Base-by-base conservation (phyloP, 2,329 filamentous ascomycete genomes). In the Ceratocystis papillata region DNA sequence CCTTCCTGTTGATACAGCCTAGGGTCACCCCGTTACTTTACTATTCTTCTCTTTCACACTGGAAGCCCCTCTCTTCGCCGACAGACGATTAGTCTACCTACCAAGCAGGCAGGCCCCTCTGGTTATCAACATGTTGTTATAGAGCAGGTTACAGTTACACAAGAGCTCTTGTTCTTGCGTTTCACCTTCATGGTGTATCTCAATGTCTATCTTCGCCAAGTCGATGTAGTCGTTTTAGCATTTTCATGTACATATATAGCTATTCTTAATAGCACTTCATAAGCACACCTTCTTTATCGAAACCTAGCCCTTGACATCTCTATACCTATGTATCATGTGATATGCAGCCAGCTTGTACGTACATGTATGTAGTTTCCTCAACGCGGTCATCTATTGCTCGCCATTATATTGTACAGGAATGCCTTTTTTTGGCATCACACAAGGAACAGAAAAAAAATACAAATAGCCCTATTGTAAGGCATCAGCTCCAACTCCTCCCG, bases 331-430 rank as follows among this genome's bases (percentile, higher is more conserved):
- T 15, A 25, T 25, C 28, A 59, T 17, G 63, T 46, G 33, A 46
- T 15, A 59, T 57, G n/a, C n/a, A 50, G 7, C 50, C 33, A 50
- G 33, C 44, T 50, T 50, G 44, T 45, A 45, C 22, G 5, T n/a
- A 33, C 5, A 41, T 41, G 10, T 30, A 15, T 41, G 10, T 22
- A 30, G 17, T 33, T 46, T 65, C 45, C 28, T 25, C 53, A 41
- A 50, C 55, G 20, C n/a, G 33, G 57, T 28, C 25, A 17, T 65
- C 46, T 65, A 50, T 60, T 50, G 55, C 37, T 45, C 63, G 37
- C 66, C 50, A 67, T 65, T 67, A 67, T 67, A 67, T 63, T 67
- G 66, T 65, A 67, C 66, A 67, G 48, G 37, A 63, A 48, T 65
- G 48, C 41, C 57, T 22, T 37, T 22, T 62, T 30, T 41, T 28